Evolutionary conservation across 768 basidiomycete species (phyloP).

Genomic region (Lactarius evosmus): DNA sequence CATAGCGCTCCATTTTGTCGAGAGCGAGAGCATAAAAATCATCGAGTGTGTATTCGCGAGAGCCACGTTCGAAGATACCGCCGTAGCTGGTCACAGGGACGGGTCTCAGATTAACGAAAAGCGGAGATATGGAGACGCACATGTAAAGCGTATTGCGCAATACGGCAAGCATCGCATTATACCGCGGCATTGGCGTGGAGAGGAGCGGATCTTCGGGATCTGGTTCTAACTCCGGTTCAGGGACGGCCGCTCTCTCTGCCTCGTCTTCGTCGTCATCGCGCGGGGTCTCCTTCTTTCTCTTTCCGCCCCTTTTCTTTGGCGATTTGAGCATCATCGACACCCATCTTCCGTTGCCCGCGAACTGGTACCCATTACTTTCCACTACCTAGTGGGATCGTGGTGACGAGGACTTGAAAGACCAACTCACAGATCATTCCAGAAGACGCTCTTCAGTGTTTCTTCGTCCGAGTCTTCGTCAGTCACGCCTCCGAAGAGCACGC

Average conservation of each 20-base stretch:
- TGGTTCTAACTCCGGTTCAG: conserved; percentile 44
- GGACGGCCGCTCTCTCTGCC: conserved; percentile 29
- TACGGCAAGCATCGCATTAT: conserved; percentile 87
- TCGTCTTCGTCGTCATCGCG: conserved; percentile 31
- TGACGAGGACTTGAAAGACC: background rate
- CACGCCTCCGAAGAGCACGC: conserved; percentile 85
- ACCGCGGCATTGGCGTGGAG: conserved; percentile 66
- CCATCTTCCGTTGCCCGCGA: conserved; percentile 74
- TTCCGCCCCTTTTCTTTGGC: conserved; percentile 52
- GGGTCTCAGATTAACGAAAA: background rate
- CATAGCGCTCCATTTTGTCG: conserved; percentile 79
- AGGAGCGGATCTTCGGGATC: conserved; percentile 64
- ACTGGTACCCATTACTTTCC: conserved; percentile 72
- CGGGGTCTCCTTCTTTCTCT: conserved; percentile 35
- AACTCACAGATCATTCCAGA: conserved; percentile 81
- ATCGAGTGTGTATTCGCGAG: conserved; percentile 84
- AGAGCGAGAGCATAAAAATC: conserved; percentile 80
- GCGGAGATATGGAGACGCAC: conserved; percentile 42
- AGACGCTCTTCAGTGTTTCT: conserved; percentile 78
- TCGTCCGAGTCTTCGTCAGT: conserved; percentile 84
- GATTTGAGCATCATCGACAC: conserved; percentile 64
- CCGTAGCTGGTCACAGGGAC: conserved; percentile 59
- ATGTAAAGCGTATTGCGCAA: conserved; percentile 83
- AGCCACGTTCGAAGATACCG: conserved; percentile 80
- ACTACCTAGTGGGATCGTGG: background rate